A percentile compares a stretch with the other conserved stretches of the same genome.
Evolutionary conservation across 2,329 filamentous ascomycete genomes (phyloP).

Genomic region (Ceratocystis huliohia): DNA sequence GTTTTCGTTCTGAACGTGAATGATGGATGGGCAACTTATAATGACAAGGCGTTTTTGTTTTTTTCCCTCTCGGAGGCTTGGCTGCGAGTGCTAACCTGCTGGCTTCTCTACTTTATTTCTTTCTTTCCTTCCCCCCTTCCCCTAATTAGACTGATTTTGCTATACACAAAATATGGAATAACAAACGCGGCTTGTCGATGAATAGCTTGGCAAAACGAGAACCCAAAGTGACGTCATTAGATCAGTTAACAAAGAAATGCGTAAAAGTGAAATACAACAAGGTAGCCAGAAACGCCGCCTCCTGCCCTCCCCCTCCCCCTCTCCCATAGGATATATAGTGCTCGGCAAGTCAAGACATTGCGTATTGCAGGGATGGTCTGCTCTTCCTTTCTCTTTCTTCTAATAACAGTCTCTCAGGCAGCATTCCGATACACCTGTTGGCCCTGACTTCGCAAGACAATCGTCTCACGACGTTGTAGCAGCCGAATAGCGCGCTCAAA

Average conservation of each 20-base stretch:
- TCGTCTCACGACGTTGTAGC: conserved; percentile 74
- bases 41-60: conserved; percentile 2
- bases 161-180: too few species aligned
- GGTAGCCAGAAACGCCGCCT: background rate
- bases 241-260: too few species aligned
- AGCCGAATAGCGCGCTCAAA: conserved; percentile 76
- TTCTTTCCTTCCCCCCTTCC: background rate
- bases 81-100: background rate
- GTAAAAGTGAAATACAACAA: background rate
- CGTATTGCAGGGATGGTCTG: background rate
- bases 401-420: conserved; percentile 33
- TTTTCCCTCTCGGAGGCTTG: background rate
- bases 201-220: too few species aligned
- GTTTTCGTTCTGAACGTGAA: too few species aligned
- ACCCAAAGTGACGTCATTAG: background rate
- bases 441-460: conserved; percentile 67
- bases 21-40: background rate
- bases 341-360: background rate
- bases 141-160: too few species aligned
- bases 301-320: background rate
- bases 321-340: background rate
- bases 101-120: background rate
- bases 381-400: background rate
- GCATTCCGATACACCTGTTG: conserved; percentile 63
- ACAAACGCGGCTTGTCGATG: too few species aligned